Evolutionary conservation across 345 rosid species (phyloP).

Genomic region (Jatropha curcas): DNA sequence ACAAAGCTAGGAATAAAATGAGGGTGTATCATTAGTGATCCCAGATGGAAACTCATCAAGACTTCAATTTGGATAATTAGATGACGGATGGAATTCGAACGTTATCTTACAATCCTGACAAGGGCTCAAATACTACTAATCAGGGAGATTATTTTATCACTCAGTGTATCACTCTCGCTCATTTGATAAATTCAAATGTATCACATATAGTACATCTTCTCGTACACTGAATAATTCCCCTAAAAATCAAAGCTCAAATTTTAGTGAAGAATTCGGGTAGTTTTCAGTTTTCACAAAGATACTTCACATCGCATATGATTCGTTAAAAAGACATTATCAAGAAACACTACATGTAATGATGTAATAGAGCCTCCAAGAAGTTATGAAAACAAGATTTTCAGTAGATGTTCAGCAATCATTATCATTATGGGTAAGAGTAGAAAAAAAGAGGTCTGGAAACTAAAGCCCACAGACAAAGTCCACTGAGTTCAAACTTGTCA

Average conservation of each 20-base stretch:
- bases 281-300: neutral
- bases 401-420: conserved; percentile 2
- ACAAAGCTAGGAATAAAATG: neutral
- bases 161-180: too few species aligned
- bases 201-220: too few species aligned
- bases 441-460: neutral
- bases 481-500: conserved; percentile 2
- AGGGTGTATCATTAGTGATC: neutral
- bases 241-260: too few species aligned
- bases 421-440: neutral
- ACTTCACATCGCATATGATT: neutral
- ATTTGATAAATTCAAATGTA: too few species aligned
- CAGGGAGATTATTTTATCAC: too few species aligned
- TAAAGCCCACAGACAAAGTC: conserved; percentile 11
- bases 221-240: too few species aligned
- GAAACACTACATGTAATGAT: neutral
- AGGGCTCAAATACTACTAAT: too few species aligned
- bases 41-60: neutral
- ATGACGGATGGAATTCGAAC: too few species aligned
- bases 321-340: neutral
- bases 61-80: too few species aligned
- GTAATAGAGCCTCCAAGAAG: conserved; percentile 3
- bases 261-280: neutral
- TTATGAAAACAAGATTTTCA: neutral
- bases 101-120: too few species aligned